These are phyloP conservation scores for Candida pseudoglaebosa DNA, from an alignment of 805 yeast species.

Conservation along the genomic window DNA sequence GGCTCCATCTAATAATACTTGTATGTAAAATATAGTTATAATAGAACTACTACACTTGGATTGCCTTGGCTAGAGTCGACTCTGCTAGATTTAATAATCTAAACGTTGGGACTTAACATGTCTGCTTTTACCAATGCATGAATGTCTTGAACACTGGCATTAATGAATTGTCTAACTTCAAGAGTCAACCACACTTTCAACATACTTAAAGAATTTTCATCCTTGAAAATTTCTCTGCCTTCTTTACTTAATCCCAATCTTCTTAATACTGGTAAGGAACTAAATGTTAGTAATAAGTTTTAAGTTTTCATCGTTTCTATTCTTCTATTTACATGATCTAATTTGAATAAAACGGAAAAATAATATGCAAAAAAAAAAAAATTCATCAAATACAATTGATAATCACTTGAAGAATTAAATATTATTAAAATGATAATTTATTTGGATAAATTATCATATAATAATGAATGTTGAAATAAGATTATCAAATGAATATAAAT, in stretches of 20 bases:
- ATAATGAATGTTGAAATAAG: too few relatives aligned
- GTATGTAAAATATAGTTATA: too few relatives aligned
- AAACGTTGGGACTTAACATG: constrained; percentile 43
- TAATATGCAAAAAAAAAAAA: too few relatives aligned
- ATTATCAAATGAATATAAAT: constrained; percentile 3
- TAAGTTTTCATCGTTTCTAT: not conserved
- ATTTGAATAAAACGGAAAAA: not conserved
- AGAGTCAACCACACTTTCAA: constrained; percentile 86
- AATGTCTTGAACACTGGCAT: constrained; percentile 72
- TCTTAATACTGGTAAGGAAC: constrained; percentile 82
- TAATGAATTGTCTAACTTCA: constrained; percentile 83
- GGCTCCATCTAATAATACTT: too few relatives aligned
- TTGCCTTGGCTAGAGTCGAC: not conserved
- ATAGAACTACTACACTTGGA: too few relatives aligned
- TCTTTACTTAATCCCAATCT: constrained; percentile 70
- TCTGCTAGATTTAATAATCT: constrained; percentile 2
- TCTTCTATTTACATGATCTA: constrained; percentile 1
- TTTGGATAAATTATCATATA: too few relatives aligned
- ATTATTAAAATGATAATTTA: too few relatives aligned
- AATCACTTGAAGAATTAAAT: too few relatives aligned
- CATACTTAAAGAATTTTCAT: constrained; percentile 70
- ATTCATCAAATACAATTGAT: too few relatives aligned
- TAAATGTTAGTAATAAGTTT: constrained; percentile 24
- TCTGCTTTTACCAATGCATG: constrained; percentile 43
- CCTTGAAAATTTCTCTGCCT: constrained; percentile 52